Evolutionary conservation across 176 grass and related monocot species (phyloP).

Genomic region (Elymus sibiricus): DNA sequence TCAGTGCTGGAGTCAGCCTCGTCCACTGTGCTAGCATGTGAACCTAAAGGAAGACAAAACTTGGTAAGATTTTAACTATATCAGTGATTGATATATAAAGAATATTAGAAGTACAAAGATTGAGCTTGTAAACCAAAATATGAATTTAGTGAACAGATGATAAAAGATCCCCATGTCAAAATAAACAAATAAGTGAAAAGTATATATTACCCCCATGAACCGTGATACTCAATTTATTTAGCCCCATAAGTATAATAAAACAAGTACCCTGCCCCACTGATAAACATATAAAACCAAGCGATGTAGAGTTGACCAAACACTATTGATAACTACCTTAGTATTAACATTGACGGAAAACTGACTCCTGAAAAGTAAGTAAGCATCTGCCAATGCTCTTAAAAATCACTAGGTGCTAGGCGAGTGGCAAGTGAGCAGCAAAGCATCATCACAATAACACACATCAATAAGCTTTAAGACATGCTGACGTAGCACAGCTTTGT

Average conservation of each 20-base stretch:
- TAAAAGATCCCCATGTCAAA: neutral
- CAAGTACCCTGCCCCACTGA: neutral
- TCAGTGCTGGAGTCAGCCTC: constrained; percentile 48
- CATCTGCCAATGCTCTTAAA: too few relatives aligned
- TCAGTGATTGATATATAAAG: neutral
- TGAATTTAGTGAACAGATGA: neutral
- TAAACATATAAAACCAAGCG: neutral
- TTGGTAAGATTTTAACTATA: neutral
- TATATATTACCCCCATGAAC: neutral
- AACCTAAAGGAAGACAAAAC: constrained; percentile 30
- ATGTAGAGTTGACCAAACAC: neutral
- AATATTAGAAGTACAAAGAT: neutral
- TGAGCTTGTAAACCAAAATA: neutral
- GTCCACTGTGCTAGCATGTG: constrained; percentile 27
- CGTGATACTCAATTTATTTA: neutral
- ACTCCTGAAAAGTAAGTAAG: neutral
- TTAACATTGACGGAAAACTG: neutral
- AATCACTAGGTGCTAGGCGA: too few relatives aligned
- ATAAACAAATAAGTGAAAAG: neutral
- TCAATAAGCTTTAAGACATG: too few relatives aligned
- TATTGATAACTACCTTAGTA: neutral
- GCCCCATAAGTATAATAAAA: neutral
- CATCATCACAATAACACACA: too few relatives aligned
- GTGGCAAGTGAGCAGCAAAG: too few relatives aligned
- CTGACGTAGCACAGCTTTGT: too few relatives aligned